Evolutionary conservation across 1,139 yeast genomes (phyloP).

Genomic region (Sugiyamaella novakii): DNA sequence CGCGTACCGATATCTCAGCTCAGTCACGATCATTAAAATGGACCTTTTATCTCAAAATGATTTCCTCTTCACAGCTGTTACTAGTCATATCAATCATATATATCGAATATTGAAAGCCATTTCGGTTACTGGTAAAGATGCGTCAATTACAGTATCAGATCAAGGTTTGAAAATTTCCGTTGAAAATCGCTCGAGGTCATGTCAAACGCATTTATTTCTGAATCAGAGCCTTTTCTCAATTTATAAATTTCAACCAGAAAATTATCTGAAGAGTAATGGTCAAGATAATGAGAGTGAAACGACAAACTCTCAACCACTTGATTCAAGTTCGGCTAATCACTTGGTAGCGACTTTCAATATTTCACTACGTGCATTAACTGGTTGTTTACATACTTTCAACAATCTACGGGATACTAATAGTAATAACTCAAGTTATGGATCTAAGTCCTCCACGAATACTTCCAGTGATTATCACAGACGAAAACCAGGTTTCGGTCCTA

Average conservation of each 20-base stretch:
- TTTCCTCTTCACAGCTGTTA: conserved; percentile 35
- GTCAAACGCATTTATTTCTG: conserved; percentile 37
- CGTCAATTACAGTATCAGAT: conserved; percentile 33
- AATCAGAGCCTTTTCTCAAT: conserved; percentile 31
- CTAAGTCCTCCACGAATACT: conserved; percentile 4
- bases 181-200: conserved; percentile 33
- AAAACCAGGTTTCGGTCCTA: neutral
- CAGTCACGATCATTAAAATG: neutral
- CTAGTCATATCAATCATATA: conserved; percentile 35
- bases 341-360: conserved; percentile 27
- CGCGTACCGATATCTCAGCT: neutral
- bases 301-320: neutral
- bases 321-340: neutral
- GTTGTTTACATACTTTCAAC: conserved; percentile 37
- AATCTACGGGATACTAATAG: conserved; percentile 10
- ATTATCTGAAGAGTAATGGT: neutral
- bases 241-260: conserved; percentile 28
- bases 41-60: neutral
- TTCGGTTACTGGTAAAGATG: conserved; percentile 31
- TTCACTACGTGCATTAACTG: conserved; percentile 33
- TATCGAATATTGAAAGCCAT: conserved; percentile 35
- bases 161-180: conserved; percentile 38
- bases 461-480: neutral
- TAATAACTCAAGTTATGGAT: neutral
- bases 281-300: neutral